Evolutionary conservation across 371 early-diverging fungal species (phyloP), one percentile per base, ranked within the genome.

Genomic region (Saksenaea oblongispora): DNA sequence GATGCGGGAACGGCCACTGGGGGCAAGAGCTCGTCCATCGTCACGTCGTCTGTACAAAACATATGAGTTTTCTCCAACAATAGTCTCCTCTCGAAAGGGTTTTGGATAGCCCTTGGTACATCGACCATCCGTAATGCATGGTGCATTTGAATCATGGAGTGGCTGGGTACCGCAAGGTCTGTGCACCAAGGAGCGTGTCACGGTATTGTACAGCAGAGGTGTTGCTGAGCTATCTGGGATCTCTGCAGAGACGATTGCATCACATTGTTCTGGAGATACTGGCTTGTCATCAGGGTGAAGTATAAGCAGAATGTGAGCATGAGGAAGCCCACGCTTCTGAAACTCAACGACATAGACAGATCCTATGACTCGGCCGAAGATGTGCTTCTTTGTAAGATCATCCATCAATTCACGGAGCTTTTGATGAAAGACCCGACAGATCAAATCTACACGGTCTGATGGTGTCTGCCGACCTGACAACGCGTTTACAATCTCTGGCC

Each of bases 91-190:
- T 2, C 17, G 0, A 31, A 72, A 61, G 2, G 31, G 18, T 2
- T 54, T 18, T 8, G 74, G 73, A 42, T 55, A 74, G 0, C 41
- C 22, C 51, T 73, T 74, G 14, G 62, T 28, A 28, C 74, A 74
- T 15, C 14, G 34, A 0, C 35, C 64, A 35, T 64, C 44, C 22
- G 41, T 58, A 71, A 75, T 73, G 60, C 73, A 74, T 8, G 66
- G 68, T 0, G 68, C 18, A n/a, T n/a, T n/a, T n/a, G n/a, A n/a
- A n/a, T n/a, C n/a, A n/a, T n/a, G n/a, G n/a, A n/a, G n/a, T n/a
- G n/a, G n/a, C n/a, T n/a, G n/a, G n/a, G n/a, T n/a, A n/a, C 73
- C 73, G 59, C 74, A 75, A 8, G 72, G 72, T 10, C 69, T 71
- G 64, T 76, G 75, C 14, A 79, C 47, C 74, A 79, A 71, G 1